These are phyloP conservation scores for Talaromyces sp. DNA, from an alignment of 2,329 filamentous ascomycete species.

Conservation along the genomic window DNA sequence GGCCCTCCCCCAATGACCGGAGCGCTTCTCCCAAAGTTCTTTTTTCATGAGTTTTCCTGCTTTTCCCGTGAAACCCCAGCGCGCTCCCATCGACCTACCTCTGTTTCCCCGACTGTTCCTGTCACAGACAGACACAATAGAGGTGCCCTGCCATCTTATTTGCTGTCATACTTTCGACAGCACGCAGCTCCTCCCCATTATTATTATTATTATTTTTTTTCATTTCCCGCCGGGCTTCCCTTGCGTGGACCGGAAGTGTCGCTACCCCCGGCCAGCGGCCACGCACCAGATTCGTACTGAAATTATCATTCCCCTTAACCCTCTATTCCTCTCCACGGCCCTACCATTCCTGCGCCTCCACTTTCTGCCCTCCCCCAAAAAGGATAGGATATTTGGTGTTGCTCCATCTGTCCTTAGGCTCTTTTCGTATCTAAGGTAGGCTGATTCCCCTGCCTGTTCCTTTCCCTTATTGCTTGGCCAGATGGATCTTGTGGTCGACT, in stretches of 20 bases:
- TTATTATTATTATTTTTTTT: background rate
- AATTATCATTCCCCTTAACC: slow-evolving; percentile 5
- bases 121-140: slow-evolving; percentile 8
- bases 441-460: slow-evolving; percentile 18
- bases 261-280: background rate
- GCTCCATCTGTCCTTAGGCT: slow-evolving; percentile 19
- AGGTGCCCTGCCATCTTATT: background rate
- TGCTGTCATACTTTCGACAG: slow-evolving; percentile 8
- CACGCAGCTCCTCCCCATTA: background rate
- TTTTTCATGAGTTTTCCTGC: slow-evolving; percentile 6
- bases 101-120: slow-evolving; percentile 10
- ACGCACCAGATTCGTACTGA: slow-evolving; percentile 2
- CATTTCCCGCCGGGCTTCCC: slow-evolving; percentile 13
- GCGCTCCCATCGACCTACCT: slow-evolving; percentile 7
- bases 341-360: slow-evolving; percentile 31
- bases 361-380: slow-evolving; percentile 23
- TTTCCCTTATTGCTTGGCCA: slow-evolving; percentile 20
- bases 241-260: slow-evolving; percentile 11
- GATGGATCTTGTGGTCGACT: slow-evolving; percentile 12
- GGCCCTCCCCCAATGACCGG: background rate
- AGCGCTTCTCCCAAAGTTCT: background rate
- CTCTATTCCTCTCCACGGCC: slow-evolving; percentile 24
- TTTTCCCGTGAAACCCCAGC: slow-evolving; percentile 15
- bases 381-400: slow-evolving; percentile 20
- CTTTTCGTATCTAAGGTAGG: slow-evolving; percentile 25